These are phyloP conservation scores for Wickerhamomyces alni DNA, from an alignment of 805 yeast genomes.

Conservation along the genomic window DNA sequence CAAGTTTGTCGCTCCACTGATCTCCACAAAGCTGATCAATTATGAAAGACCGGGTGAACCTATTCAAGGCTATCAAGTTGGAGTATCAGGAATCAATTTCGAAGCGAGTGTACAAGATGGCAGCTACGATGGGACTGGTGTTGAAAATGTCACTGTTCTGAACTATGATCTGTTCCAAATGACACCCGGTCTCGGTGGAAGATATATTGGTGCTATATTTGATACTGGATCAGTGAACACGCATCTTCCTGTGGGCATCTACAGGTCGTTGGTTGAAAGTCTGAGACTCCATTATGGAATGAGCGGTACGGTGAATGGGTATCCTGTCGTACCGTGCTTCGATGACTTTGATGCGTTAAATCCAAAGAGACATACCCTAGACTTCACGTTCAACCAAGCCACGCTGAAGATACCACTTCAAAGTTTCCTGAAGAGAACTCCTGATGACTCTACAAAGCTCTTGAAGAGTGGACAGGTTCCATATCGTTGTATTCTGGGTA, in stretches of 20 bases:
- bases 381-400: not conserved
- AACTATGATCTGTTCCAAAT: slow-evolving; percentile 5
- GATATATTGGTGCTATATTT: slow-evolving; percentile 9
- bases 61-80: slow-evolving; percentile 8
- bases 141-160: too few relatives aligned
- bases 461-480: not conserved
- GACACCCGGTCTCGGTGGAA: slow-evolving; percentile 2
- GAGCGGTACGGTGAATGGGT: not conserved
- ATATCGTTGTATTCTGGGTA: slow-evolving; percentile 13
- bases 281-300: not conserved
- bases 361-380: not conserved
- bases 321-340: slow-evolving; percentile 3
- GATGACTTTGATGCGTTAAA: not conserved
- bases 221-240: slow-evolving; percentile 19
- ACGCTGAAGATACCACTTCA: not conserved
- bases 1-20: slow-evolving; percentile 29
- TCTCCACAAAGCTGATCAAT: slow-evolving; percentile 26
- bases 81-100: slow-evolving; percentile 7
- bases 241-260: slow-evolving; percentile 14
- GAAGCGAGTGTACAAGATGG: too few relatives aligned
- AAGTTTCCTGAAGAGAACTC: not conserved
- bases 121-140: too few relatives aligned
- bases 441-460: not conserved
- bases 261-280: slow-evolving; percentile 1
- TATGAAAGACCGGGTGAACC: slow-evolving; percentile 3